These are phyloP conservation scores for Immersiella caudata DNA, from an alignment of 495 filamentous ascomycete species.

Conservation along the genomic window DNA sequence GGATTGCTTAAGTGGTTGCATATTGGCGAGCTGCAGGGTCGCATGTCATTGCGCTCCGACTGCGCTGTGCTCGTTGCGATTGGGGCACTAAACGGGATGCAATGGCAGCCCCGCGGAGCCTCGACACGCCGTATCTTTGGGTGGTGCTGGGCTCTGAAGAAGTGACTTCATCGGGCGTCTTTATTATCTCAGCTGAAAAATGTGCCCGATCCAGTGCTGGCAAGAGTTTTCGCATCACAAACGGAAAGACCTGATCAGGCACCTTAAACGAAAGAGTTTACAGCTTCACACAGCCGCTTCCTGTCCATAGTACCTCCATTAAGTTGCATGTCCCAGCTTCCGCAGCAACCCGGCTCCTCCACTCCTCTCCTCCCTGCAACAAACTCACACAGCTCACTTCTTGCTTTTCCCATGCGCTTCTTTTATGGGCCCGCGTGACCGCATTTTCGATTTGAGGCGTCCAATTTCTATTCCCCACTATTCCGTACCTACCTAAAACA, in stretches of 20 bases:
- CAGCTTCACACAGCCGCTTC: background rate
- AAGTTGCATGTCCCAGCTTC: background rate
- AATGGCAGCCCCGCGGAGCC: background rate
- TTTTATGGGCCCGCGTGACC: background rate
- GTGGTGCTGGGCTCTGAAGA: background rate
- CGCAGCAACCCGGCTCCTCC: background rate
- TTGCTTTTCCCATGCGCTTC: background rate
- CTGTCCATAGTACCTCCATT: too few species aligned
- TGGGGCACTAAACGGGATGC: background rate
- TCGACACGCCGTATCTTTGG: background rate
- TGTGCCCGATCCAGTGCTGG: background rate
- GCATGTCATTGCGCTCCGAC: background rate
- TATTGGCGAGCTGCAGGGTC: conserved; percentile 15
- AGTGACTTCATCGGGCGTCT: background rate
- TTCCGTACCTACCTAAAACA: background rate
- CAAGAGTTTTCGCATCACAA: background rate
- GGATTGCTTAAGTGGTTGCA: conserved; percentile 11
- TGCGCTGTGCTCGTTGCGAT: conserved; percentile 1
- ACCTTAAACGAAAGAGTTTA: background rate
- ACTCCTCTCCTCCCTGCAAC: background rate
- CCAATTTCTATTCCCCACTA: background rate
- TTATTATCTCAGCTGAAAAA: background rate
- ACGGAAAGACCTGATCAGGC: too few species aligned
- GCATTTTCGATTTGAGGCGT: background rate
- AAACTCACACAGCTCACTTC: background rate